Base-by-base conservation (phyloP, 2,329 filamentous ascomycete genomes). In the Orbilia blumenaviensis region DNA sequence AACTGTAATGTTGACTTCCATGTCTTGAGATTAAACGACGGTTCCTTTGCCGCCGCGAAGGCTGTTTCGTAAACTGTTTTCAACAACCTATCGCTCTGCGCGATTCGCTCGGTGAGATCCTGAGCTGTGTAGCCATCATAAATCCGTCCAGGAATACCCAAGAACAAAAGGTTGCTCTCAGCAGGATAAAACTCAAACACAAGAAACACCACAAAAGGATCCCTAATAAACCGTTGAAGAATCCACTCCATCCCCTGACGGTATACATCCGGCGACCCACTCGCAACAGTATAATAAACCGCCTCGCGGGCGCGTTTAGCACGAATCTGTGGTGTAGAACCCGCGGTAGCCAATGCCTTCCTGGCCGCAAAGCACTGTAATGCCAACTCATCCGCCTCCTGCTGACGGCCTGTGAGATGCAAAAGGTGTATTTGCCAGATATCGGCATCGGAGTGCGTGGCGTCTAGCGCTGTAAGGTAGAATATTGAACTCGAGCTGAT, bases 361-460 rank as follows among this genome's bases (percentile, higher is more conserved):
- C 18, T 32, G 2, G 21, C 16, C 0, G 18, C 21, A 3, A 56
- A 61, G 27, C 36, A 46, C 8, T 54, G 34, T 12, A 36, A 14
- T 3, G 46, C 56, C 7, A 71, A 4, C 8, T 63, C 46, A 36
- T 54, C n/a, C 1, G 56, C 66, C 9, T 54, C 32, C 1, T 16
- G 4, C 8, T 32, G 34, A 3, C 16, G 32, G 21, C 12, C 16
- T 3, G 25, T 9, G 6, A 7, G 8, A 18, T 34, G 56, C 0
- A 71, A 23, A 3, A 71, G 27, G 12, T 32, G 27, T 34, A 63
- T 71, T 1, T 61, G 32, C 62, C 62, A 66, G 5, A 66, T 54
- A 48, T 66, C 46, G 1, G 44, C 32, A 4, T 64, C 44, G 27
- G 12, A 16, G 8, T 48, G 0, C 0, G 3, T 6, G 4, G n/a